Conservation (phyloP, 1,139 yeast genomes). For the Suhomyces bribrorum region DNA sequence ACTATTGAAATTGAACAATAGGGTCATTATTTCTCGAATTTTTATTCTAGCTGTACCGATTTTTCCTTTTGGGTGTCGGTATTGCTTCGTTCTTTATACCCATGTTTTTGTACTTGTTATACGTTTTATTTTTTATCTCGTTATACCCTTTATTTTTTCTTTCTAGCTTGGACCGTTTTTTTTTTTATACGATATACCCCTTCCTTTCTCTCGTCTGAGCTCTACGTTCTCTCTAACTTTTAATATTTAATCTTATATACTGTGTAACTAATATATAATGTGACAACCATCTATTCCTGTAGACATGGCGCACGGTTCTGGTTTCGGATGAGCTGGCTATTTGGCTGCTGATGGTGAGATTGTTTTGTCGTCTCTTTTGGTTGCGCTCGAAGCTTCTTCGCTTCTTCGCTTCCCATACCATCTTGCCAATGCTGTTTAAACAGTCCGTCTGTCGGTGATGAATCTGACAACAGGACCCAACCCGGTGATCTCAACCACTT, state of each 20-base stretch:
- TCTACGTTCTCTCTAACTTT: too few species aligned
- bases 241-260: neutral
- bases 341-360: too few species aligned
- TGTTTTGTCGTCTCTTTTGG: too few species aligned
- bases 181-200: too few species aligned
- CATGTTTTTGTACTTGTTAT: neutral
- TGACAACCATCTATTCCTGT: conserved; percentile 1
- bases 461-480: conserved; percentile 87
- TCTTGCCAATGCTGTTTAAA: conserved; percentile 36
- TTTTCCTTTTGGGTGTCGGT: too few species aligned
- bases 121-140: neutral
- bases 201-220: neutral
- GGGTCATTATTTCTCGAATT: too few species aligned
- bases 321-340: too few species aligned
- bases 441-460: conserved; percentile 81
- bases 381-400: too few species aligned
- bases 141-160: neutral
- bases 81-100: neutral
- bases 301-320: neutral
- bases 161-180: neutral
- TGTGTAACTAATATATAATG: conserved; percentile 7
- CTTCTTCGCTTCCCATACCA: neutral
- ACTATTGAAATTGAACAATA: too few species aligned
- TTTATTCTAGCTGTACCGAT: too few species aligned
- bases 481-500: conserved; percentile 80